Base-by-base conservation (phyloP, 441 rosid species). In the Populus hybrid region DNA sequence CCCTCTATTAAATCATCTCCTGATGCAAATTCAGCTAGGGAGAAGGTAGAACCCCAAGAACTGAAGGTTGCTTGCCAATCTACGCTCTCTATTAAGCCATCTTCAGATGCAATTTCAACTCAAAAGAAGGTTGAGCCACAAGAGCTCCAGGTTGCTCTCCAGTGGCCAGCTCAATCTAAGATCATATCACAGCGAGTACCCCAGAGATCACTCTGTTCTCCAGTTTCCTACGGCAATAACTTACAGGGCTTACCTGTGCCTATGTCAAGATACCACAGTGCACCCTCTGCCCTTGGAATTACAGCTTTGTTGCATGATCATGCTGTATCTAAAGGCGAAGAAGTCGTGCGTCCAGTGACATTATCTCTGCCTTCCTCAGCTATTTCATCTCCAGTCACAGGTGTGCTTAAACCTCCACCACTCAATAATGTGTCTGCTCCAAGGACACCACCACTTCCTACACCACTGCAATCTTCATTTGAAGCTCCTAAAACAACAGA, bases 301-400 rank as follows among this genome's bases (percentile, higher is more conserved):
- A 90, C 97, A 64, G 90, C 97, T 81, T 78, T 87, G 79, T 84
- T 91, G 84, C 92, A 87, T 10, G 94, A 93, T 89, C 90, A 86
- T 84, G 83, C 73, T 76, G 40, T 80, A 73, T 85, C 84, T 82
- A 81, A 75, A 73, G 85, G 76, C 71, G 88, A 82, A 78, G 90
- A 86, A 80, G 79, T 74, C 29, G 68, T 82, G 67, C 79, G 75
- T 68, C 77, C 83, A 63, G 64, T 71, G 68, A 76, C 87, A 33
- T 33, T 81, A 78, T 64, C 91, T 73, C 78, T 80, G 75, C 78
- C 88, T 73, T 59, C 86, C 69, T 68, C 80, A 69, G 63, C 78
- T 24, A 35, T 74, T 59, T 81, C 85, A 69, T 77, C 88, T 73
- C 83, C 87, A 72, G 56, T 81, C 10, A 64, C 83, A 63, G 82